Evolutionary conservation across 2,329 filamentous ascomycete genomes (phyloP), one percentile per base, ranked within the genome.

Genomic region (Venturiaceae sp.): DNA sequence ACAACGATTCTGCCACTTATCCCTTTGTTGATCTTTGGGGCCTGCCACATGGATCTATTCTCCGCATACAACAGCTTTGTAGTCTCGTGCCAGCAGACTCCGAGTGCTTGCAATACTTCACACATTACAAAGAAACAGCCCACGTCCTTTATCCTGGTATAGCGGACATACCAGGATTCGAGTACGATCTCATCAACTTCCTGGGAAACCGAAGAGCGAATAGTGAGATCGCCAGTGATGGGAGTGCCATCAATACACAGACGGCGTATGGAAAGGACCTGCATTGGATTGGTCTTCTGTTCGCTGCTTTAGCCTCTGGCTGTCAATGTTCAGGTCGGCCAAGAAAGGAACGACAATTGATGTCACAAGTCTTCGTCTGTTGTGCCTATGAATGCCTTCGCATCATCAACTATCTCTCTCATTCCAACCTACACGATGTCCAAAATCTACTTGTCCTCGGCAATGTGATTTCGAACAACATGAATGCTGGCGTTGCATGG

Each of bases 11-110:
- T 39, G 81, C 81, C 3, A 85, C 82, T 8, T 85, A 85, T 65
- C 83, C 83, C 5, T 85, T 85, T 63, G 81, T 85, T 33, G 83
- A 85, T 65, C 70, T 85, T 2, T 85, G 83, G 83, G 83, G 77
- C 1, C 61, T 83, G 6, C 81, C 81, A 1, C 81, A 84, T 59
- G 81, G 79, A 53, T 83, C 80, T 1, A 74, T 80, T 5, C 75
- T 79, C 60, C 78, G 83, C 64, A 76, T 83, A 5, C 78, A 75
- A 60, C 81, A 83, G 57, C 74, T 85, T 2, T 81, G 80, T 32
- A 81, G 79, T 63, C 80, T 81, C 1, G 69, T 85, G 33, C 83
- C 83, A 0, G 77, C 72, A 60, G 83, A 85, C 64, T 72, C 76
- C 21, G 79, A 84, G 64, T 83, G 82, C 63, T 72, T 80, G 63